Evolutionary conservation across 192 early-diverging fungal genomes (phyloP).

Genomic region (Phycomyces blakesleeanus): DNA sequence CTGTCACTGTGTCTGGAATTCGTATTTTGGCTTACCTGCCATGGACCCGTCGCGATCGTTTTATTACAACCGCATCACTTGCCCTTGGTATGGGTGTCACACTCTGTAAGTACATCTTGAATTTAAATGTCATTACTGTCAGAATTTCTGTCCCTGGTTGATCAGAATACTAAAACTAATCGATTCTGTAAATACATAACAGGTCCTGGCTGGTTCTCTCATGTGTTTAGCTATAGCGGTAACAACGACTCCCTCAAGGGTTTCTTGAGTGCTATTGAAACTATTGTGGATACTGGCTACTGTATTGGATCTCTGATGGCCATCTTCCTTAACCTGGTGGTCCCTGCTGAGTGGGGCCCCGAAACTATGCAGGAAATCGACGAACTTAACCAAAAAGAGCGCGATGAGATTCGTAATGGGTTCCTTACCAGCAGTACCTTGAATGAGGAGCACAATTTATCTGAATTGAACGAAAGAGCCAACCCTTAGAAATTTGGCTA

Average conservation of each 20-base stretch:
- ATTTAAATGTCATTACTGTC: neutral
- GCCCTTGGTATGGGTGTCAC: slow-evolving; percentile 46
- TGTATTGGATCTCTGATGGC: slow-evolving; percentile 40
- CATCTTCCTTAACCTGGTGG: slow-evolving; percentile 38
- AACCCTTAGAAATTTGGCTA: no score
- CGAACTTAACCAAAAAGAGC: slow-evolving; percentile 7
- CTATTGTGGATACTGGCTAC: slow-evolving; percentile 40
- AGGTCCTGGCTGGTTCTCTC: slow-evolving; percentile 24
- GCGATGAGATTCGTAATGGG: slow-evolving; percentile 18
- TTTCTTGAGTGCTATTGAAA: slow-evolving; percentile 38
- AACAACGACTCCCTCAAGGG: slow-evolving; percentile 31
- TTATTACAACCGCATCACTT: slow-evolving; percentile 44
- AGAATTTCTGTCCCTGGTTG: no score
- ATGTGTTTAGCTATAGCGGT: slow-evolving; percentile 43
- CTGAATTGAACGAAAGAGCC: no score
- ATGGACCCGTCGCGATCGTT: slow-evolving; percentile 52
- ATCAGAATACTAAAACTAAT: no score
- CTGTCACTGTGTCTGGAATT: slow-evolving; percentile 50
- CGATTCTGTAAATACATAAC: slow-evolving; percentile 16
- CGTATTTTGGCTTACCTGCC: slow-evolving; percentile 49
- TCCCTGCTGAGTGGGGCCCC: slow-evolving; percentile 29
- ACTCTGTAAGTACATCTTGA: slow-evolving; percentile 15
- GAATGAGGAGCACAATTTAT: no score
- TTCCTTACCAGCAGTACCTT: neutral
- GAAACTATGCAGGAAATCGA: slow-evolving; percentile 11